A percentile compares a stretch with the other conserved stretches of the same genome.
phyloP scores from a whole-genome alignment of 139 green algal species.

The Diplosphaera chodatii region DNA sequence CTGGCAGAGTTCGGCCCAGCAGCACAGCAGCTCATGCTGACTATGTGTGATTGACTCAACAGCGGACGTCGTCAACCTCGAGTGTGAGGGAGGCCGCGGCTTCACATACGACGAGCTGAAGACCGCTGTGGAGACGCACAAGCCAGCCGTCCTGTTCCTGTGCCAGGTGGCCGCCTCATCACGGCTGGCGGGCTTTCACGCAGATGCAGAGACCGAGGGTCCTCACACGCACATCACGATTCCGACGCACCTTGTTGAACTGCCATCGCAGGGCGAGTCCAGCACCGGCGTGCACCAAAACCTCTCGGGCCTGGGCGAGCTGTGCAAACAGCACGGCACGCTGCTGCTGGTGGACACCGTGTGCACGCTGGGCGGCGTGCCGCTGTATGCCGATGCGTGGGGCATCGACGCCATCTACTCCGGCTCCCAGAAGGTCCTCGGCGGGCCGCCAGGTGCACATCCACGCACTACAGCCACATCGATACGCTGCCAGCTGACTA shows the following conservation, averaged over 20 bases:
- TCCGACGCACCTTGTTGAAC: no score
- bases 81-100: slow-evolving; percentile 56
- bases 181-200: no score
- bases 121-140: slow-evolving; percentile 58
- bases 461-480: no score
- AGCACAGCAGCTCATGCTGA: no score
- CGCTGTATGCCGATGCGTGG: slow-evolving; percentile 60
- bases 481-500: no score
- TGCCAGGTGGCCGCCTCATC: slow-evolving; percentile 42
- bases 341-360: slow-evolving; percentile 94
- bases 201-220: no score
- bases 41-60: no score
- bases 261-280: slow-evolving; percentile 73
- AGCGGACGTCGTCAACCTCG: slow-evolving; percentile 69
- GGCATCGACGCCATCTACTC: slow-evolving; percentile 83
- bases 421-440: slow-evolving; percentile 86
- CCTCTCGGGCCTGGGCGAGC: slow-evolving; percentile 71
- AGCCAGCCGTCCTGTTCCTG: slow-evolving; percentile 80
- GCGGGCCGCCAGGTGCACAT: slow-evolving; percentile 51
- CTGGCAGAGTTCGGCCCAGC: no score
- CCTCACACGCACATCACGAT: no score
- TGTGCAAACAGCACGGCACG: slow-evolving; percentile 67
- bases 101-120: slow-evolving; percentile 63
- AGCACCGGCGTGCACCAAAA: slow-evolving; percentile 77
- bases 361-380: slow-evolving; percentile 77